Evolutionary conservation across 768 basidiomycete species (phyloP).

Genomic region (Boletus sp.): DNA sequence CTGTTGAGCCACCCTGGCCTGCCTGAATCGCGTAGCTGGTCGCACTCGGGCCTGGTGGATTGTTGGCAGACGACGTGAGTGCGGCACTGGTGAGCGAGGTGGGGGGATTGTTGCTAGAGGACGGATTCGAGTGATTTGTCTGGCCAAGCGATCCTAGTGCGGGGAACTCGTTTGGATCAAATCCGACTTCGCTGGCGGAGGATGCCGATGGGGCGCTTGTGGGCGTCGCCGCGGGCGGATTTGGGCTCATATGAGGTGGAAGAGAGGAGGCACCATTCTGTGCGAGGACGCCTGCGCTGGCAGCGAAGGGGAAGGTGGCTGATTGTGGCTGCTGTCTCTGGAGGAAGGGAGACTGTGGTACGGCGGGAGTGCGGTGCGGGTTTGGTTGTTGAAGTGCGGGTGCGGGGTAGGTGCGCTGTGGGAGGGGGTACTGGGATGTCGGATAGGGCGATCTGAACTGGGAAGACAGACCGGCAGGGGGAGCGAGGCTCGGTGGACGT

Average conservation of each 20-base stretch:
- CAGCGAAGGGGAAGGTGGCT: conserved; percentile 60
- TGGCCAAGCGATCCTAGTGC: conserved; percentile 68
- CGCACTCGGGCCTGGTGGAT: conserved; percentile 31
- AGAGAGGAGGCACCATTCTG: conserved; percentile 55
- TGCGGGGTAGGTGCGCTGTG: conserved; percentile 31
- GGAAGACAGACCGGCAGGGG: conserved; percentile 56
- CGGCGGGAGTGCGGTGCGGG: conserved; percentile 56
- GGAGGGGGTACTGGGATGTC: conserved; percentile 33
- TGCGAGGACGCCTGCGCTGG: conserved; percentile 40
- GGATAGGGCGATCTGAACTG: conserved; percentile 58
- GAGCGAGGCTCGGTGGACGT: conserved; percentile 70
- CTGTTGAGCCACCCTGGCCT: conserved; percentile 43
- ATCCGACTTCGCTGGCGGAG: conserved; percentile 69
- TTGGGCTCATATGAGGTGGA: conserved; percentile 56
- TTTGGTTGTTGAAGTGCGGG: conserved; percentile 52
- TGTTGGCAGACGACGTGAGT: conserved; percentile 28
- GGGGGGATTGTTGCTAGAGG: conserved; percentile 32
- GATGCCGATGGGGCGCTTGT: conserved; percentile 57
- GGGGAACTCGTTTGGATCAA: conserved; percentile 88
- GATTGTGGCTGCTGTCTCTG: conserved; percentile 46
- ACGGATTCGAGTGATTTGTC: conserved; percentile 38
- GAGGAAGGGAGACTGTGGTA: conserved; percentile 61
- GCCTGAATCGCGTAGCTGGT: conserved; percentile 85
- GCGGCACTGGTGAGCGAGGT: conserved; percentile 19
- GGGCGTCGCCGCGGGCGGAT: conserved; percentile 34